Evolutionary conservation across 2,329 filamentous ascomycete species (phyloP), one percentile per base, ranked within the genome.

Genomic region (Furcasterigmium furcatum): DNA sequence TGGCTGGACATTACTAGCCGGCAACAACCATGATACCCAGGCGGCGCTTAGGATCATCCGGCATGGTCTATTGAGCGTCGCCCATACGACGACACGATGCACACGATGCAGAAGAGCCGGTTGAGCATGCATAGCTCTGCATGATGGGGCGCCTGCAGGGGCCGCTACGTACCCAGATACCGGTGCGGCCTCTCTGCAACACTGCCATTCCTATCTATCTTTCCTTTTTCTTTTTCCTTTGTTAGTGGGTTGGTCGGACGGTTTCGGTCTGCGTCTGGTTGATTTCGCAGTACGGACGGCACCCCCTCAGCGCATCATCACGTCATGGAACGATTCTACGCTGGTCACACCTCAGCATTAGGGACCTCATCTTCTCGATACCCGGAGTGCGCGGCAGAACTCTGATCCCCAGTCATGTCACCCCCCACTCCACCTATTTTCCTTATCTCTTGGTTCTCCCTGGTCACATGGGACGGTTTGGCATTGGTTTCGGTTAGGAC

Each of bases 1-100:
- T 79, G 50, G 56, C 52, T 27, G 24, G 24, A 27, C 24, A 27
- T 12, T 27, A 27, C 24, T 27, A 27, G 24, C 7, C 24, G 24
- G 24, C 24, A 27, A 27, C 7, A 27, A 12, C 12, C 24, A 27
- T 27, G 7, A n/a, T n/a, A n/a, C n/a, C n/a, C 12, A 12, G 12
- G 24, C 27, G 19, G 5, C 27, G 27, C 19, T 21, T 24, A 27
- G 46, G 42, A 46, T 46, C 55, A 53, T 58, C 55, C 12, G 52
- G 55, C 30, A 62, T 59, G 52, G 48, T 38, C 48, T 41, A 19
- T 43, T 18, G 19, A 12, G 10, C 21, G 8, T 20, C 30, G 16
- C 10, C 7, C 19, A 25, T 13, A 16, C 27, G 18, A n/a, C 19
- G 18, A 32, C 27, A 30, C 12, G 8, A 19, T 9, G 21, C 24